Conservation (phyloP, 345 rosid genomes). For the Clausena lansium region DNA sequence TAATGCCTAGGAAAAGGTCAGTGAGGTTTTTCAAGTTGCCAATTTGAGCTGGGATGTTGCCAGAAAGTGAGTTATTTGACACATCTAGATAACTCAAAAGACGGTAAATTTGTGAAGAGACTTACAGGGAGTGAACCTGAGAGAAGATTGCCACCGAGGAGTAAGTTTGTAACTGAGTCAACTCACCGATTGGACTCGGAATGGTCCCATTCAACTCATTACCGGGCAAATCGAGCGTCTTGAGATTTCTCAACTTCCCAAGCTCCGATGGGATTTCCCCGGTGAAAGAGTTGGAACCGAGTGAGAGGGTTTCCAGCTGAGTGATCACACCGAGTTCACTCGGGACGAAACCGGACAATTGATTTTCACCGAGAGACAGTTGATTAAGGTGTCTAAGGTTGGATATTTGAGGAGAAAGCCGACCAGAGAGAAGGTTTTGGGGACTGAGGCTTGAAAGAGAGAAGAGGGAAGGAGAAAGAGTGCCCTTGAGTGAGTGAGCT, state of each 20-base stretch:
- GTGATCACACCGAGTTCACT: conserved; percentile 34
- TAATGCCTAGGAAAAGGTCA: conserved; percentile 61
- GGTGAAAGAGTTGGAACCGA: conserved; percentile 44
- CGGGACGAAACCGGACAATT: conserved; percentile 46
- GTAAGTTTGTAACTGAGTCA: background rate
- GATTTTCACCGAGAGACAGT: conserved; percentile 11
- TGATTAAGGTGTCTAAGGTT: too few species aligned
- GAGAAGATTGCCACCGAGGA: background rate
- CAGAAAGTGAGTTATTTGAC: conserved; percentile 68
- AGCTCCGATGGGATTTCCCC: conserved; percentile 58
- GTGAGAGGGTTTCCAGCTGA: conserved; percentile 37
- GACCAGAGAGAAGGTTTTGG: too few species aligned
- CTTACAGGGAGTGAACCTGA: conserved; percentile 55
- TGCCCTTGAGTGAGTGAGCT: conserved; percentile 37
- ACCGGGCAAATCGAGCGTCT: conserved; percentile 58
- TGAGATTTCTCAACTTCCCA: conserved; percentile 41
- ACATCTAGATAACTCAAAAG: conserved; percentile 59
- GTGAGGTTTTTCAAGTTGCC: conserved; percentile 59
- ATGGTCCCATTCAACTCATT: conserved; percentile 49
- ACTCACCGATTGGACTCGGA: conserved; percentile 43
- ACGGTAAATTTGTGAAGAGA: conserved; percentile 40
- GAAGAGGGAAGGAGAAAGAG: conserved; percentile 54
- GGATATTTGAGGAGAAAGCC: too few species aligned
- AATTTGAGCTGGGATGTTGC: conserved; percentile 54
- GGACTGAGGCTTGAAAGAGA: conserved; percentile 47